phyloP scores from a whole-genome alignment of 2,329 filamentous ascomycete genomes.

The Colletotrichum cuscutae region DNA sequence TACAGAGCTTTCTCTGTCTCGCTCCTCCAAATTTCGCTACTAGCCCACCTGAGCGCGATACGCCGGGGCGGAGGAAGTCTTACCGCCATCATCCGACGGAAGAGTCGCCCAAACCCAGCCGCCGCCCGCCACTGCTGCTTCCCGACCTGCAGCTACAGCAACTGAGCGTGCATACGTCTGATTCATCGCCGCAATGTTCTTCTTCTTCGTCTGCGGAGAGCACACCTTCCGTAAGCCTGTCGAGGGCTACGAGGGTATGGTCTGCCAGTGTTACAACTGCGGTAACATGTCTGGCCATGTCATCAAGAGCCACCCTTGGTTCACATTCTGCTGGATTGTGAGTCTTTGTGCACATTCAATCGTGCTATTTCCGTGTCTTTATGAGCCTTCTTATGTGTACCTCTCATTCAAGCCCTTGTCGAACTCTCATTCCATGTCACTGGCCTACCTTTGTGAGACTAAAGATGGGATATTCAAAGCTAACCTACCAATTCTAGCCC shows the following conservation, averaged over 20 bases:
- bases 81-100: not conserved
- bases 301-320: conserved; percentile 76
- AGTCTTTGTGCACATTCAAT: conserved; percentile 40
- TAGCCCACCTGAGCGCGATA: not conserved
- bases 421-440: not conserved
- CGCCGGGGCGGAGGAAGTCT: not conserved
- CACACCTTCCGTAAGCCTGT: conserved; percentile 70
- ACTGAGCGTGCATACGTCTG: conserved; percentile 6
- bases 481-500: conserved; percentile 56
- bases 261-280: conserved; percentile 74
- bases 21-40: not conserved
- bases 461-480: not conserved
- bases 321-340: conserved; percentile 82
- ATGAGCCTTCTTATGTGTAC: not conserved
- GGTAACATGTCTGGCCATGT: conserved; percentile 71
- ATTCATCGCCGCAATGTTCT: conserved; percentile 58
- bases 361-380: not conserved
- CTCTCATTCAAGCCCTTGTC: not conserved
- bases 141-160: not conserved
- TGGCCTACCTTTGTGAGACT: not conserved
- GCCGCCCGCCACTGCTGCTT: not conserved
- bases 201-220: conserved; percentile 71
- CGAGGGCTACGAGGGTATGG: conserved; percentile 69
- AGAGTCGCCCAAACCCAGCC: not conserved
- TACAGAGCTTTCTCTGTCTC: not conserved